Percentiles rank a stretch among this genome's conserved stretches.
phyloP scores from a whole-genome alignment of 2,329 filamentous ascomycete genomes.

The Zymoseptoria pseudotritici region DNA sequence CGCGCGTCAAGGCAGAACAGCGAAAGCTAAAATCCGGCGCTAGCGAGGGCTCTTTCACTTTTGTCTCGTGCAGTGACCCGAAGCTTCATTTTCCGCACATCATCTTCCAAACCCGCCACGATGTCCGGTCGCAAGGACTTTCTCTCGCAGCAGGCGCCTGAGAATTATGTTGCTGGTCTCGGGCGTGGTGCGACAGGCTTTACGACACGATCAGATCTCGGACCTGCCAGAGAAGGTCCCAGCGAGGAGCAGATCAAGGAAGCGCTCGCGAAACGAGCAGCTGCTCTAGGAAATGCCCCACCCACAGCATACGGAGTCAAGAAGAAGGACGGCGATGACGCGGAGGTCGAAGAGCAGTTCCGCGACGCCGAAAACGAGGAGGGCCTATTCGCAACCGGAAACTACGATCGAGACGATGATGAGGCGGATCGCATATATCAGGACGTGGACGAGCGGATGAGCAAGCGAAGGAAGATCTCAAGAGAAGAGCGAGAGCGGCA shows the following conservation, averaged over 20 bases:
- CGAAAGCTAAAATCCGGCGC: neutral
- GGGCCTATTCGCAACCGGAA: conserved; percentile 86
- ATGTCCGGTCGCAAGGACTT: conserved; percentile 74
- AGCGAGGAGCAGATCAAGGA: conserved; percentile 98
- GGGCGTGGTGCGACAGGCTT: conserved; percentile 97
- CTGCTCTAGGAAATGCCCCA: conserved; percentile 65
- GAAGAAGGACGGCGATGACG: conserved; percentile 64
- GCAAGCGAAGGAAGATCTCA: conserved; percentile 74
- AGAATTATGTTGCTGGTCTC: conserved; percentile 76
- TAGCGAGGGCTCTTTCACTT: neutral
- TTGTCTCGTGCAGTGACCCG: neutral
- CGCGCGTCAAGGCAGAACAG: neutral
- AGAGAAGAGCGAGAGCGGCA: conserved; percentile 90
- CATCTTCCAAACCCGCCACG: conserved; percentile 1
- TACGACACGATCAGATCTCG: conserved; percentile 92
- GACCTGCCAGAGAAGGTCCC: conserved; percentile 87
- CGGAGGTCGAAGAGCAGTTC: conserved; percentile 72
- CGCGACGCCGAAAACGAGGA: conserved; percentile 97
- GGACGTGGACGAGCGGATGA: conserved; percentile 95
- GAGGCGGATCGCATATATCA: conserved; percentile 95
- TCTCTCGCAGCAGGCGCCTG: conserved; percentile 64
- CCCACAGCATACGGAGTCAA: conserved; percentile 65
- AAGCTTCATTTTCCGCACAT: neutral
- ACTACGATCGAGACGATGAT: conserved; percentile 96
- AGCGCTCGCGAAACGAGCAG: conserved; percentile 86